phyloP scores from a whole-genome alignment of 768 basidiomycete species.

The Pulveroboletus sp. region DNA sequence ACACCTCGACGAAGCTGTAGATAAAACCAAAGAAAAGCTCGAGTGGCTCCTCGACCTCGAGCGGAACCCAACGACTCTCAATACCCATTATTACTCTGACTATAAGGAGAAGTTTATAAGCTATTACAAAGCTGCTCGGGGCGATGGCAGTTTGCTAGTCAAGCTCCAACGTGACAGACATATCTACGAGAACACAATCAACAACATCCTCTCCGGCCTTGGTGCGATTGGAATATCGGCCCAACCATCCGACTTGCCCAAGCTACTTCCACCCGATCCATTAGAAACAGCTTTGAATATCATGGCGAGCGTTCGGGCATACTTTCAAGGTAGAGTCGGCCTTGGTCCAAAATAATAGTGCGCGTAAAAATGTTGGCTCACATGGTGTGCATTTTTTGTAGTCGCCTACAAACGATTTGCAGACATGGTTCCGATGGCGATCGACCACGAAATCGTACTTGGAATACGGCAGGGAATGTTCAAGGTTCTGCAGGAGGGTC shows the following conservation, averaged over 20 bases:
- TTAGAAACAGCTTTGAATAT: constrained; percentile 55
- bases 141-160: constrained; percentile 1
- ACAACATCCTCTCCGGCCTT: constrained; percentile 23
- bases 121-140: constrained; percentile 39
- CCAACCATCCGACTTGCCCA: constrained; percentile 41
- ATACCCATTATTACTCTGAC: constrained; percentile 46
- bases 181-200: constrained; percentile 12
- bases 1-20: constrained; percentile 43
- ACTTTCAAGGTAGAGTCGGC: constrained; percentile 60
- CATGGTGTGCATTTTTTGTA: constrained; percentile 17
- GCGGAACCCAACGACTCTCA: constrained; percentile 45
- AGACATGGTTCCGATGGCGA: constrained; percentile 40
- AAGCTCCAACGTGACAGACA: constrained; percentile 2
- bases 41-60: constrained; percentile 50
- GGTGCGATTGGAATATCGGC: constrained; percentile 27
- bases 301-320: constrained; percentile 69
- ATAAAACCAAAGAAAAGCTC: constrained; percentile 37
- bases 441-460: constrained; percentile 38
- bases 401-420: constrained; percentile 44
- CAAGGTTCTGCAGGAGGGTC: constrained; percentile 39
- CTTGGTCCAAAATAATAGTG: not conserved
- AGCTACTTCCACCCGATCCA: constrained; percentile 45
- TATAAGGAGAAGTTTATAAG: constrained; percentile 48
- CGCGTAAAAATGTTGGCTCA: not conserved
- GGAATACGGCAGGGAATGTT: constrained; percentile 47